Conservation (phyloP, 2,329 filamentous ascomycete genomes). For the Chaetomiaceae sp. region DNA sequence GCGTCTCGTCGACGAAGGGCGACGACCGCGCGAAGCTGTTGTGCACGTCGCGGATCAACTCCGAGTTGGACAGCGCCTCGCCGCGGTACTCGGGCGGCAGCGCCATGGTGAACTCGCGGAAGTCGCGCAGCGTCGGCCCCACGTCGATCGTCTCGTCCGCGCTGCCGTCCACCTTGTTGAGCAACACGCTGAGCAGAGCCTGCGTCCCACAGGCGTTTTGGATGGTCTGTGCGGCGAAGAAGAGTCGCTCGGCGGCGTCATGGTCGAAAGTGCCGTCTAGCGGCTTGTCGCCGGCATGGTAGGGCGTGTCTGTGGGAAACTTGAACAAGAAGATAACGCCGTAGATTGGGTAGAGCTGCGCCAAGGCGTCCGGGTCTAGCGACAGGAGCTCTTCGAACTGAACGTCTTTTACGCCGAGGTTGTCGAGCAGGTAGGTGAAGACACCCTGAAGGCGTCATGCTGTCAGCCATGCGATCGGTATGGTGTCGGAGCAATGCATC, state of each 20-base stretch:
- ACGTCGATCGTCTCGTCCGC: conserved; percentile 55
- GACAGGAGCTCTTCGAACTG: conserved; percentile 96
- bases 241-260: conserved; percentile 67
- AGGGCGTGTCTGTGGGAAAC: conserved; percentile 67
- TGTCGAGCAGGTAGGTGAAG: conserved; percentile 92
- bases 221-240: conserved; percentile 96
- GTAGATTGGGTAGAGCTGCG: conserved; percentile 70
- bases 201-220: conserved; percentile 98
- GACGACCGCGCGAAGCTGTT: conserved; percentile 85
- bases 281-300: conserved; percentile 54
- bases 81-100: conserved; percentile 68
- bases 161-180: conserved; percentile 64
- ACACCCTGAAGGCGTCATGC: conserved; percentile 59
- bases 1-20: conserved; percentile 89
- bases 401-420: conserved; percentile 82
- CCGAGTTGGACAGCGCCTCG: conserved; percentile 56
- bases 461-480: conserved; percentile 25
- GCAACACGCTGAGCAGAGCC: conserved; percentile 80
- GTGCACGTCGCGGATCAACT: conserved; percentile 71
- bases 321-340: conserved; percentile 99
- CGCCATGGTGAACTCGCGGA: conserved; percentile 81
- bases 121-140: conserved; percentile 63
- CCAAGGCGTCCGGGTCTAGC: conserved; percentile 70
- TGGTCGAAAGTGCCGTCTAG: conserved; percentile 78
- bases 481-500: too few species aligned